Evolutionary conservation across 371 early-diverging fungal genomes (phyloP).

Genomic region (Mycotypha africana): DNA sequence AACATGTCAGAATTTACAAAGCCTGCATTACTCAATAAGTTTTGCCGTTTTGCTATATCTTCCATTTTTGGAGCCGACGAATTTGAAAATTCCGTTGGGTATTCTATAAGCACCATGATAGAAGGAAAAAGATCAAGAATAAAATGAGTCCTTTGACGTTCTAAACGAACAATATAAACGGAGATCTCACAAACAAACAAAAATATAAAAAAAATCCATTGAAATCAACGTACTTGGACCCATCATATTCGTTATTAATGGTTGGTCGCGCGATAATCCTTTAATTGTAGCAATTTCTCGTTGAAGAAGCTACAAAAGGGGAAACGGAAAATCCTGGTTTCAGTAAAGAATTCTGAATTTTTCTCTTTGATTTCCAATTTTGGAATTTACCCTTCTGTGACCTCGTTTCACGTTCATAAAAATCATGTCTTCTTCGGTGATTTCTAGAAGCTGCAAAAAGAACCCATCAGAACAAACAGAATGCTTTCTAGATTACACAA

Average conservation of each 20-base stretch:
- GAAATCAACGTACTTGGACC: conserved; percentile 17
- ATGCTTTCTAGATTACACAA: neutral
- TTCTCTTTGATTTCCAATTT: neutral
- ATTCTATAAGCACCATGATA: too few species aligned
- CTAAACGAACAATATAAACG: too few species aligned
- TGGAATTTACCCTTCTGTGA: conserved; percentile 30
- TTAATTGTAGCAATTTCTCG: conserved; percentile 37
- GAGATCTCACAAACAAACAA: neutral
- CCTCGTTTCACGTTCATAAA: conserved; percentile 42
- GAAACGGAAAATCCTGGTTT: too few species aligned
- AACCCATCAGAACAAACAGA: conserved; percentile 6
- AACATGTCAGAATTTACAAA: too few species aligned
- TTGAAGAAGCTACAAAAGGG: conserved; percentile 33
- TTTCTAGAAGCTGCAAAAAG: conserved; percentile 26
- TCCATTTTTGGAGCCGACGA: too few species aligned
- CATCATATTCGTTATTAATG: conserved; percentile 18
- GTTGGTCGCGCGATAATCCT: conserved; percentile 27
- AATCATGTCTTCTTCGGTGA: conserved; percentile 34
- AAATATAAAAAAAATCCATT: too few species aligned
- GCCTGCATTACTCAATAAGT: too few species aligned
- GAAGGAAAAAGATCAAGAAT: too few species aligned
- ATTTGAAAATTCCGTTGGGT: too few species aligned
- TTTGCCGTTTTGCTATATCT: too few species aligned
- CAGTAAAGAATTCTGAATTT: too few species aligned
- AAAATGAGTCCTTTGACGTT: too few species aligned